Evolutionary conservation across 257 asterid species (phyloP).

Genomic region (Cruciata laevipes): DNA sequence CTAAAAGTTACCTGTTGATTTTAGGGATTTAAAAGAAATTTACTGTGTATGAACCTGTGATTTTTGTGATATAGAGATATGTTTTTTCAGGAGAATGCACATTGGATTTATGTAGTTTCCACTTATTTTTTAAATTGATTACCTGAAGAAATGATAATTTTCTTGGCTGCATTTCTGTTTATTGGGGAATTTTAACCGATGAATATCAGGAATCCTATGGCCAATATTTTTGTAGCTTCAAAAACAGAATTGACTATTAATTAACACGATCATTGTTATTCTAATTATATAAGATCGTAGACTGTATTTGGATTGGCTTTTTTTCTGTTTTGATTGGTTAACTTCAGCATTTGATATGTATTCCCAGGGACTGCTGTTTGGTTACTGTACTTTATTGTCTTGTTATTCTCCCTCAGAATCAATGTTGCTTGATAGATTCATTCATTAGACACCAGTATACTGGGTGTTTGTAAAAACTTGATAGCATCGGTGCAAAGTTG

Average conservation of each 20-base stretch:
- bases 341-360: slow-evolving; percentile 1
- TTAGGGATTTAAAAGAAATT: no score
- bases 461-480: neutral
- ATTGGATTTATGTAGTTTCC: no score
- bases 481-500: neutral
- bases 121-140: no score
- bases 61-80: neutral
- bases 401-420: neutral
- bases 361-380: neutral
- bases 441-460: neutral
- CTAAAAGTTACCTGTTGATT: no score
- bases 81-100: neutral
- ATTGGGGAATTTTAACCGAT: neutral
- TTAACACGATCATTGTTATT: neutral
- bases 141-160: no score
- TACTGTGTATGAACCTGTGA: neutral
- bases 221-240: neutral
- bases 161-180: neutral
- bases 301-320: neutral
- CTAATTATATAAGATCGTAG: neutral
- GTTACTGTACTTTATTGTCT: neutral
- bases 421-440: no score
- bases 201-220: neutral
- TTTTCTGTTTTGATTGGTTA: neutral
- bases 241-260: neutral